These are phyloP conservation scores for Leccinum griseonigrum DNA, from an alignment of 1,284 basidiomycete genomes.

Conservation along the genomic window DNA sequence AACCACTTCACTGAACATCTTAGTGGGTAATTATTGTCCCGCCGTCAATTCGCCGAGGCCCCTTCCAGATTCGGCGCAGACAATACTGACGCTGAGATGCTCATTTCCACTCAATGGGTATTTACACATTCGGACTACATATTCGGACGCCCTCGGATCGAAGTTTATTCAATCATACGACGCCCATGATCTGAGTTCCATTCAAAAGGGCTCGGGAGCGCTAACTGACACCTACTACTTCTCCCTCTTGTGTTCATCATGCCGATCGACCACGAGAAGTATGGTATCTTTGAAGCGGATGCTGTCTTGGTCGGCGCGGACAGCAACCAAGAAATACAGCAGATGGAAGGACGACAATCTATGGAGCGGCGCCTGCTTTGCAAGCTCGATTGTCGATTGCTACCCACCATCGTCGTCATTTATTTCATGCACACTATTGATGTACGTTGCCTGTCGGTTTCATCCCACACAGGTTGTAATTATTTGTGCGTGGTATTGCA, in stretches of 20 bases:
- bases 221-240: neutral
- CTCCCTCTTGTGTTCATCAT: neutral
- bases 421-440: neutral
- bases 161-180: neutral
- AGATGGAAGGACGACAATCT: neutral
- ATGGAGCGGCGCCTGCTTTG: neutral
- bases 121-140: neutral
- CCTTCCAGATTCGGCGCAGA: neutral
- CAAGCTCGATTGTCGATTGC: conserved; percentile 1
- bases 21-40: neutral
- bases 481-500: neutral
- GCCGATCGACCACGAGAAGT: neutral
- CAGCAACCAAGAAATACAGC: neutral
- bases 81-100: neutral
- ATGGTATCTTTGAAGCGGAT: neutral
- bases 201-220: neutral
- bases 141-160: neutral
- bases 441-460: neutral
- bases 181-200: neutral
- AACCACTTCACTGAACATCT: neutral
- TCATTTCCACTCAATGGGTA: neutral
- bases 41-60: neutral
- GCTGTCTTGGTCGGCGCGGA: neutral
- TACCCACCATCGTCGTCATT: conserved; percentile 1
- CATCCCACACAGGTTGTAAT: neutral